Evolutionary conservation across 108 stramenopile species (phyloP).

Genomic region (Poteriospumella lacustris): DNA sequence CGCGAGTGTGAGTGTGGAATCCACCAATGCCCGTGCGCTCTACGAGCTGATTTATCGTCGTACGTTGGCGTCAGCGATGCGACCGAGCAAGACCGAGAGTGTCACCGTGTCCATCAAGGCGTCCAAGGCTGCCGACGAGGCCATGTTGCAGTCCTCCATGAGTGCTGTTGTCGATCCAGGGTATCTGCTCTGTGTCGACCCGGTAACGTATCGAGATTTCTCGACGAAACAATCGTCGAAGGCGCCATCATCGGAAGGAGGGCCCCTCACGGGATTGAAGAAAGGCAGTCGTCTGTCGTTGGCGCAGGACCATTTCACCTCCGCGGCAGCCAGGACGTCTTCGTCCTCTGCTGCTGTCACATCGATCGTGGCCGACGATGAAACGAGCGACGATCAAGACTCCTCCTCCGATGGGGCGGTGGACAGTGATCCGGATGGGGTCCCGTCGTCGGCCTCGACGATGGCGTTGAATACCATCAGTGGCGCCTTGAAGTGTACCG

Average conservation of each 20-base stretch:
- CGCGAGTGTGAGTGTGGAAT: constrained; percentile 3
- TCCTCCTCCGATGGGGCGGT: neutral
- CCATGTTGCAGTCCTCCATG: neutral
- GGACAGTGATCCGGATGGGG: neutral
- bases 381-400: neutral
- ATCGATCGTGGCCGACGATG: neutral
- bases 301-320: neutral
- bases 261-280: neutral
- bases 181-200: neutral
- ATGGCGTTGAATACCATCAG: neutral
- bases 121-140: neutral
- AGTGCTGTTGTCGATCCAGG: neutral
- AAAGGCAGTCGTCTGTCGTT: neutral
- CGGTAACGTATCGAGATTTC: too few relatives aligned
- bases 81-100: neutral
- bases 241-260: neutral
- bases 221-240: neutral
- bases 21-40: constrained; percentile 33
- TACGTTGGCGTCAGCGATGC: constrained; percentile 64
- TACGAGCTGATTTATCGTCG: constrained; percentile 63
- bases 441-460: neutral
- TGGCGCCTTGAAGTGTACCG: too few relatives aligned
- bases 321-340: too few relatives aligned
- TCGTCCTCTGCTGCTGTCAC: too few relatives aligned
- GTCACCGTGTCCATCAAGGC: neutral